Base-by-base conservation (phyloP, 2,329 filamentous ascomycete genomes). In the Apiospora arundinis region DNA sequence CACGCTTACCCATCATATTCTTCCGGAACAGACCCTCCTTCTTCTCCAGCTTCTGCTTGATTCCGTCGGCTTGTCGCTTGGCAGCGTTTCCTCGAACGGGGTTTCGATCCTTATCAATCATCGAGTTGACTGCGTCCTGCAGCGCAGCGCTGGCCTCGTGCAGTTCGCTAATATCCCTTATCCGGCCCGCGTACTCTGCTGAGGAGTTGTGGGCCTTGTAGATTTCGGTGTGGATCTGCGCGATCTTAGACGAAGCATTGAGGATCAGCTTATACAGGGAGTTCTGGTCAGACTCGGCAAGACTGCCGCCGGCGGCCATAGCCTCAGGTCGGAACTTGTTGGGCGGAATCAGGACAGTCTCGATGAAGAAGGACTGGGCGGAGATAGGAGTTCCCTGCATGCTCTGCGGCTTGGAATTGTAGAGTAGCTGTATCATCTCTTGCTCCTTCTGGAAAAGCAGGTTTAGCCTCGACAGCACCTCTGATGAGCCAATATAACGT, bases 1-100 rank as follows among this genome's bases (percentile, higher is more conserved):
- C 96, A 86, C 96, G 95, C 87, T 99, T 99, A 73, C 96, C 96
- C 96, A 99, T 99, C 96, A 99, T 98, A 83, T 99, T 98, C 86
- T 97, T 98, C 77, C 96, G 89, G 86, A 99, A 99, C 42, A 99
- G 87, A 75, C 96, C 96, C 80, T 99, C 97, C 83, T 99, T 99
- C 87, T 99, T 99, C 83, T 99, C 96, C 40, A 99, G 88, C 79
- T 95, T 93, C 80, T 99, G 96, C 84, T 99, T 99, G 84, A 99
- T 97, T 76, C 97, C 96, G 74, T 97, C 95, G 73, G 97, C 93
- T 69, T 94, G 92, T 70, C 91, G 88, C 77, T 92, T 92, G 18
- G 91, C 93, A 40, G 94, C 93, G 23, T 90, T 87, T 69, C 94
- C 94, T 74, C 93, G 91, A 4, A 94, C 87, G 2, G 95, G 93